Percentiles rank a stretch among this genome's conserved stretches.
Evolutionary conservation across 75 land plant species (phyloP).

Genomic region (Pinus albicaulis): DNA sequence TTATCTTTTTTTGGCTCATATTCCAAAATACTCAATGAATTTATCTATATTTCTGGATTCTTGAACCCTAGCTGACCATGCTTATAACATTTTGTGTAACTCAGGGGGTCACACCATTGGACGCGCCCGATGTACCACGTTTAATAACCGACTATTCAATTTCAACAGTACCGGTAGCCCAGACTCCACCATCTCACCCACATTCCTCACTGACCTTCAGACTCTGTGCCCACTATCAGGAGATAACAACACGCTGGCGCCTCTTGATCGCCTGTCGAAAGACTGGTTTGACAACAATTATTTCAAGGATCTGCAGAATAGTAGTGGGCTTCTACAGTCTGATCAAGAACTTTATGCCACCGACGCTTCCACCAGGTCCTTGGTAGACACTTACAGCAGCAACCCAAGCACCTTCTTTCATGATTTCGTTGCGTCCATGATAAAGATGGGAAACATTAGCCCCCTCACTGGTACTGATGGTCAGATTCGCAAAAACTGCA

Average conservation of each 20-base stretch:
- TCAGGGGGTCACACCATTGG: slow-evolving; percentile 79
- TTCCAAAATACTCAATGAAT: too few species aligned
- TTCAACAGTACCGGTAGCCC: slow-evolving; percentile 46
- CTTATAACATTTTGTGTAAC: not conserved
- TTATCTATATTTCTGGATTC: not conserved
- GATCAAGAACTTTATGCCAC: slow-evolving; percentile 53
- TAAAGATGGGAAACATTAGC: slow-evolving; percentile 65
- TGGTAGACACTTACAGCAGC: slow-evolving; percentile 41
- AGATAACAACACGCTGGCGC: slow-evolving; percentile 32
- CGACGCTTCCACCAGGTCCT: slow-evolving; percentile 22
- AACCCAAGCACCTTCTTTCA: slow-evolving; percentile 26
- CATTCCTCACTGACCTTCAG: slow-evolving; percentile 30
- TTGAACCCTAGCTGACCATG: not conserved
- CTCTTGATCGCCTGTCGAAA: slow-evolving; percentile 41
- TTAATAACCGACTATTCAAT: slow-evolving; percentile 57
- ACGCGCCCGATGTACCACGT: slow-evolving; percentile 39
- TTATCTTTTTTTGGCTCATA: too few species aligned
- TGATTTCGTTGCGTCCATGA: slow-evolving; percentile 57
- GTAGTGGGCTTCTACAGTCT: slow-evolving; percentile 51
- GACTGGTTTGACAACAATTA: slow-evolving; percentile 57
- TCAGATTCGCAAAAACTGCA: slow-evolving; percentile 45
- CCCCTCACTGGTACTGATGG: slow-evolving; percentile 54
- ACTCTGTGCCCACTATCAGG: slow-evolving; percentile 33
- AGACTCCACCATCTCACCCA: slow-evolving; percentile 47
- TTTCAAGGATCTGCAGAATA: slow-evolving; percentile 35